Evolutionary conservation across 371 early-diverging fungal genomes (phyloP).

Genomic region (Coemansia sp.): DNA sequence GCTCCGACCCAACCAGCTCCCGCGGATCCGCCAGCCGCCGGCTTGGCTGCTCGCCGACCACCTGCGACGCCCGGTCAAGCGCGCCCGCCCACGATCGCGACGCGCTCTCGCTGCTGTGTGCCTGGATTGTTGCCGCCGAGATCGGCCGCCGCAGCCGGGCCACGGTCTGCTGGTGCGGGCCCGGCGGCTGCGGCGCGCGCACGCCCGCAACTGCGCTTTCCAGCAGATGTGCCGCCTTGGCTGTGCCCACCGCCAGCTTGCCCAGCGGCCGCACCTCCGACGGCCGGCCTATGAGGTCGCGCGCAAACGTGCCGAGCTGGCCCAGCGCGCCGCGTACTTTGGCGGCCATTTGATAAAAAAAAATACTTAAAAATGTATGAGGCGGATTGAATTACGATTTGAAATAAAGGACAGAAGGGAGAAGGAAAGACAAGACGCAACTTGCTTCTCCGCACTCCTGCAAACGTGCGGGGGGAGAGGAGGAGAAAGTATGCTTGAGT

Average conservation of each 20-base stretch:
- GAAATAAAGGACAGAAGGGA: too few relatives aligned
- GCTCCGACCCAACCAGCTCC: conserved; percentile 54
- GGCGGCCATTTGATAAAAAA: conserved; percentile 28
- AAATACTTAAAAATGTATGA: background rate
- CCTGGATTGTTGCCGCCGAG: conserved; percentile 23
- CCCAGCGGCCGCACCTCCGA: conserved; percentile 44
- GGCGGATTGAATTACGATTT: too few relatives aligned
- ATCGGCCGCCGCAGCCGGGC: conserved; percentile 35
- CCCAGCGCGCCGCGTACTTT: conserved; percentile 32
- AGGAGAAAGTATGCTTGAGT: too few relatives aligned
- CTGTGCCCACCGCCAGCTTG: conserved; percentile 38
- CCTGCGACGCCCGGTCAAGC: conserved; percentile 34
- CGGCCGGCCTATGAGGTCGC: conserved; percentile 27
- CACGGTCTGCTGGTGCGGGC: conserved; percentile 24
- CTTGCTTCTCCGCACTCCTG: too few relatives aligned
- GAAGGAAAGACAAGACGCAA: too few relatives aligned
- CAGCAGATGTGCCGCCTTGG: conserved; percentile 38
- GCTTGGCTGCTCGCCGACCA: conserved; percentile 15
- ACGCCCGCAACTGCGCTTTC: conserved; percentile 38
- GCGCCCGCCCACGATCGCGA: conserved; percentile 24
- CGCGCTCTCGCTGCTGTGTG: background rate
- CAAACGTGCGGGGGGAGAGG: too few relatives aligned
- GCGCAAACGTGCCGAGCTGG: conserved; percentile 34
- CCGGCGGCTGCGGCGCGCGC: conserved; percentile 28
- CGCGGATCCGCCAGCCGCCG: conserved; percentile 24